A percentile compares a stretch with the other conserved stretches of the same genome.
Conservation (phyloP, 176 grass and related monocot species). For the Oryza meyeriana region DNA sequence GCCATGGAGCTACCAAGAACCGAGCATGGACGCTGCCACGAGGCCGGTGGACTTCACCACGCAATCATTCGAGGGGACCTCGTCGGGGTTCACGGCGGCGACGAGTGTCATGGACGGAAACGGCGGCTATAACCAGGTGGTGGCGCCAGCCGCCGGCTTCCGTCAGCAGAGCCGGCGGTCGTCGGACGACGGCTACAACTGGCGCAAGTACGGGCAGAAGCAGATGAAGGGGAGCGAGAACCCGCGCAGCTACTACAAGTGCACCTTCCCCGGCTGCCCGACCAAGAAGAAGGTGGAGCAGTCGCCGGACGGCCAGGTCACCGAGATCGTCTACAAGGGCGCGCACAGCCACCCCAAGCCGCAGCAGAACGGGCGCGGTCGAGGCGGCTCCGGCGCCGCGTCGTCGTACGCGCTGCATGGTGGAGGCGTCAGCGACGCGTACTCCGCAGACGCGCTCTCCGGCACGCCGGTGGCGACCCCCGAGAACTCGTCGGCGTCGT, state of each 20-base stretch:
- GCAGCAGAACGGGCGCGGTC: slow-evolving; percentile 43
- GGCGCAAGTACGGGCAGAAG: slow-evolving; percentile 99
- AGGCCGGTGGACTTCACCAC: slow-evolving; percentile 2
- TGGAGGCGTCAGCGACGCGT: not conserved
- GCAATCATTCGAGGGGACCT: slow-evolving; percentile 29
- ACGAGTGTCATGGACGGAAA: not conserved
- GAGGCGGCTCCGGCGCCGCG: slow-evolving; percentile 26
- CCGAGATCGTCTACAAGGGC: slow-evolving; percentile 94
- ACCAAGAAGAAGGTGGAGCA: slow-evolving; percentile 99
- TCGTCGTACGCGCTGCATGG: slow-evolving; percentile 23
- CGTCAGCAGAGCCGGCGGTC: slow-evolving; percentile 43
- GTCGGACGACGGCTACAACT: slow-evolving; percentile 93
- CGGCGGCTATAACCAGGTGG: not conserved
- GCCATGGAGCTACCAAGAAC: slow-evolving; percentile 52
- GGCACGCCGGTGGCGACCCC: slow-evolving; percentile 52
- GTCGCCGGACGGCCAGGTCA: slow-evolving; percentile 73
- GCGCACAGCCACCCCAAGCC: slow-evolving; percentile 80
- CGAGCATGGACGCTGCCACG: slow-evolving; percentile 1
- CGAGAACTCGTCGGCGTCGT: slow-evolving; percentile 81
- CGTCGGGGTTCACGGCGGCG: not conserved
- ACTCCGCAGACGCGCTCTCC: slow-evolving; percentile 34
- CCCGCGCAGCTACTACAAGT: slow-evolving; percentile 98
- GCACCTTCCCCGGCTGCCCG: slow-evolving; percentile 71
- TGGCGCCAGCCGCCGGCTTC: not conserved
- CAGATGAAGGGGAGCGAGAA: slow-evolving; percentile 94